Evolutionary conservation across 192 early-diverging fungal genomes (phyloP).

Genomic region (Coemansia sp.): DNA sequence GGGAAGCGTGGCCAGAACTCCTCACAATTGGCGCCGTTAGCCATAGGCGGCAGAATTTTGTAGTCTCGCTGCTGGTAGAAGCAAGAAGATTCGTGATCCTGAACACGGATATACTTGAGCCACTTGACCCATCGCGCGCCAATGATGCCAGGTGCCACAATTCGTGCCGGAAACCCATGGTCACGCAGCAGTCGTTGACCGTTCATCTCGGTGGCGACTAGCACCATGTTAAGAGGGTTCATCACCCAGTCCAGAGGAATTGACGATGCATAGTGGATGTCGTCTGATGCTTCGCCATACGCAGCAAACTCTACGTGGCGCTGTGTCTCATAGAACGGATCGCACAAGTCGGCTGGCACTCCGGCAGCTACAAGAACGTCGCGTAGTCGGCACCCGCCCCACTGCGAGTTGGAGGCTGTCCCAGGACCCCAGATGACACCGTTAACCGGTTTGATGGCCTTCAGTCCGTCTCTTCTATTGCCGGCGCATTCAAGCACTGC

Average conservation of each 20-base stretch:
- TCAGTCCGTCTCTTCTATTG: conserved; percentile 77
- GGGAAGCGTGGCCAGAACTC: conserved; percentile 51
- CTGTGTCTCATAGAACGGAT: conserved; percentile 44
- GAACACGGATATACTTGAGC: conserved; percentile 61
- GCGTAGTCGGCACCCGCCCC: conserved; percentile 71
- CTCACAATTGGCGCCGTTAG: conserved; percentile 48
- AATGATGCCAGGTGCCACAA: conserved; percentile 86
- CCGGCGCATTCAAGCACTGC: conserved; percentile 82
- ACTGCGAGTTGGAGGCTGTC: conserved; percentile 75
- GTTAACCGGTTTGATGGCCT: conserved; percentile 71
- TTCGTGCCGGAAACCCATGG: conserved; percentile 84
- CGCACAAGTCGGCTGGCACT: conserved; percentile 48
- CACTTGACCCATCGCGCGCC: conserved; percentile 89
- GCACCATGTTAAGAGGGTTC: conserved; percentile 65
- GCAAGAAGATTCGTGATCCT: conserved; percentile 57
- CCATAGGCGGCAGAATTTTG: conserved; percentile 76
- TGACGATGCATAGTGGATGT: conserved; percentile 77
- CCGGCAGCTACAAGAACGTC: conserved; percentile 71
- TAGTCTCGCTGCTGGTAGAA: conserved; percentile 83
- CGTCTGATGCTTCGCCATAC: conserved; percentile 64
- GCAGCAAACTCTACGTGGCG: conserved; percentile 65
- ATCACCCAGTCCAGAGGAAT: conserved; percentile 63
- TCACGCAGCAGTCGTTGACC: conserved; percentile 68
- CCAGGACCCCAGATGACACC: conserved; percentile 81
- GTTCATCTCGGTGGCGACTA: conserved; percentile 82